These are phyloP conservation scores for Carex myosuroides DNA, from an alignment of 176 grass and related monocot genomes.

Conservation along the genomic window DNA sequence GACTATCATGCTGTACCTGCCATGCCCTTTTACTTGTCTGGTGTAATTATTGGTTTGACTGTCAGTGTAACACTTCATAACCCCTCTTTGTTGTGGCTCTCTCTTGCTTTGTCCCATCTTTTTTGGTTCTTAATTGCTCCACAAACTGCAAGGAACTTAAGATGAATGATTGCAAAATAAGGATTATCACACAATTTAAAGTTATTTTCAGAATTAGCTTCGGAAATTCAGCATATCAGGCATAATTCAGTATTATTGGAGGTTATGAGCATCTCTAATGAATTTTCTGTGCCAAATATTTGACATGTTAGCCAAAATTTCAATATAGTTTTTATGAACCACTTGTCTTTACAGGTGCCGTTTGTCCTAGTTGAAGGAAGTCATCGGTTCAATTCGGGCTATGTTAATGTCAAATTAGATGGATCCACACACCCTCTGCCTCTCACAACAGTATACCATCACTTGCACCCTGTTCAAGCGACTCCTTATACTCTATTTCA, in stretches of 20 bases:
- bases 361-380: slow-evolving; percentile 59
- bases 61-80: neutral
- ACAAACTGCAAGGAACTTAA: neutral
- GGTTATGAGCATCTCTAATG: neutral
- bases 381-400: slow-evolving; percentile 17
- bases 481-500: slow-evolving; percentile 83
- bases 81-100: slow-evolving; percentile 1
- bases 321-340: neutral
- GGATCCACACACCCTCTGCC: slow-evolving; percentile 52
- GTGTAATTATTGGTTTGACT: neutral
- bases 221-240: neutral
- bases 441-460: slow-evolving; percentile 80
- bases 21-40: slow-evolving; percentile 11
- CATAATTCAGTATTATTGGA: neutral
- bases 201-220: neutral
- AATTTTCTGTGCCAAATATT: neutral
- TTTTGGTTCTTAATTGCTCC: neutral
- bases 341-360: slow-evolving; percentile 43
- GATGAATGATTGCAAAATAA: neutral
- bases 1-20: neutral
- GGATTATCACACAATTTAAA: neutral
- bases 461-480: slow-evolving; percentile 65
- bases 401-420: slow-evolving; percentile 64
- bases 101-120: neutral
- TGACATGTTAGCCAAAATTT: neutral